A percentile compares a stretch with the other conserved stretches of the same genome.
Evolutionary conservation across 768 basidiomycete species (phyloP).

Genomic region (Hemileccinum impolitum): DNA sequence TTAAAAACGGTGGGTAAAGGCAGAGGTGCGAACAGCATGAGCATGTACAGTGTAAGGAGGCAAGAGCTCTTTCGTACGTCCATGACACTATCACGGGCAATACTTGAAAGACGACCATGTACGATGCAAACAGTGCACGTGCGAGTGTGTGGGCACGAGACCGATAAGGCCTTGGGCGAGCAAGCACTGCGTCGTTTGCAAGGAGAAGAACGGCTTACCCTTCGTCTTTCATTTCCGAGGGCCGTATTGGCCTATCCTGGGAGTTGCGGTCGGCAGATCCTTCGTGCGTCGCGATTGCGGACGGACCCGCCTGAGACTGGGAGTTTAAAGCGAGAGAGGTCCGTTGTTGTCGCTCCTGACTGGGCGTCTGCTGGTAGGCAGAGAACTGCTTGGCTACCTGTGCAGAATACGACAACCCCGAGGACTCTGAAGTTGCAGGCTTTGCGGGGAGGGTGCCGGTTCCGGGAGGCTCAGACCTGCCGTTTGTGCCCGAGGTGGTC

Average conservation of each 20-base stretch:
- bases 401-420: constrained; percentile 53
- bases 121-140: constrained; percentile 6
- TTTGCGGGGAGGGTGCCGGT: constrained; percentile 26
- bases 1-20: constrained; percentile 20
- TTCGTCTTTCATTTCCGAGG: constrained; percentile 76
- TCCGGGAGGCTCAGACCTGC: constrained; percentile 22
- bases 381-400: constrained; percentile 67
- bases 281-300: constrained; percentile 36
- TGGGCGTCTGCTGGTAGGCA: constrained; percentile 60
- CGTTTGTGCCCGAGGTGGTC: constrained; percentile 16
- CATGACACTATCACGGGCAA: constrained; percentile 25
- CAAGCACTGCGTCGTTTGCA: constrained; percentile 14
- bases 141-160: constrained; percentile 8
- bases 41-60: constrained; percentile 16
- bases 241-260: constrained; percentile 54
- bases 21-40: constrained; percentile 6
- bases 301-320: constrained; percentile 18
- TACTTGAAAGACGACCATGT: constrained; percentile 12
- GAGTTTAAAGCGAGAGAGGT: constrained; percentile 22
- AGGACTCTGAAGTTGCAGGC: constrained; percentile 21
- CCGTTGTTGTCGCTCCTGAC: constrained; percentile 57
- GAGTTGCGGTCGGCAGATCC: constrained; percentile 31
- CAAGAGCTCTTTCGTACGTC: constrained; percentile 19
- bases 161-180: constrained; percentile 7
- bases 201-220: constrained; percentile 56